phyloP scores from a whole-genome alignment of 139 green algal genomes.

The Chloropicon primus region DNA sequence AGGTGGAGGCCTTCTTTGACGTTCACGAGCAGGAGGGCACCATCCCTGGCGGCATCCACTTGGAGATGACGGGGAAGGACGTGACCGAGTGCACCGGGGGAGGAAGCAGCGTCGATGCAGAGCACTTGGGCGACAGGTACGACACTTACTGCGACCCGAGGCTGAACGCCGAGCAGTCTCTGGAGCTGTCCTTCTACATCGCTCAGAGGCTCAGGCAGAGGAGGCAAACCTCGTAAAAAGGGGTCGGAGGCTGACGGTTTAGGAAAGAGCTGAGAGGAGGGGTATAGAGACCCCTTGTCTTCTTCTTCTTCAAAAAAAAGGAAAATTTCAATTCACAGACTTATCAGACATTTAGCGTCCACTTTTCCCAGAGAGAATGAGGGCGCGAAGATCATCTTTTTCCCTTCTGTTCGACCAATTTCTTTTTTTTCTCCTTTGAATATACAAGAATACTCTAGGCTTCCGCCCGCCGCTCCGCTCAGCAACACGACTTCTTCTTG shows the following conservation, averaged over 20 bases:
- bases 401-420: too few species aligned
- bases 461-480: too few species aligned
- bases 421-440: too few species aligned
- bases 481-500: not conserved
- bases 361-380: too few species aligned
- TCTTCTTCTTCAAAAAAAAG: too few species aligned
- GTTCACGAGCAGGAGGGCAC: slow-evolving; percentile 77
- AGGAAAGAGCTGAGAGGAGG: too few species aligned
- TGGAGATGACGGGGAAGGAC: slow-evolving; percentile 97
- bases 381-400: too few species aligned
- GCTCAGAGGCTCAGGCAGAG: slow-evolving; percentile 28
- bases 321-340: too few species aligned
- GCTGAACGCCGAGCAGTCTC: slow-evolving; percentile 91
- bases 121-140: slow-evolving; percentile 84
- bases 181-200: slow-evolving; percentile 98
- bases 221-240: not conserved
- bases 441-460: too few species aligned
- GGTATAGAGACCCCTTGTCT: too few species aligned
- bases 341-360: too few species aligned
- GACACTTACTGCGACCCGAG: slow-evolving; percentile 99
- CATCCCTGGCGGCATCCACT: slow-evolving; percentile 83
- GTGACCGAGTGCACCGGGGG: slow-evolving; percentile 97
- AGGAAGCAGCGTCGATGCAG: slow-evolving; percentile 29
- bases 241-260: not conserved
- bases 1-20: slow-evolving; percentile 79